Evolutionary conservation across 1,139 yeast species (phyloP), one percentile per base, ranked within the genome.

Genomic region (Hansenula anomala): DNA sequence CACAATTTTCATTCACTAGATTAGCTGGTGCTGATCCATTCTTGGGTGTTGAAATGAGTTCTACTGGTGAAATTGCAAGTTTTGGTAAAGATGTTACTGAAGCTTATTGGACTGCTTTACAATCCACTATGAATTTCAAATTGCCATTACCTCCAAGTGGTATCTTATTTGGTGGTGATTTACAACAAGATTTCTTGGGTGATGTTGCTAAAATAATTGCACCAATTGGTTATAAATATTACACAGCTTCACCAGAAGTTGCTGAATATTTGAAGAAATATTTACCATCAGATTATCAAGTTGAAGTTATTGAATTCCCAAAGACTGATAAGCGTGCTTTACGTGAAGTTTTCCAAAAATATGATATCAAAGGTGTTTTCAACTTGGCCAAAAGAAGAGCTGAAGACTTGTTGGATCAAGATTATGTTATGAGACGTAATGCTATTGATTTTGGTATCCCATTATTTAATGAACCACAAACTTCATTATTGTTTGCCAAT

Each of bases 1-100:
- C 98, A 37, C 98, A 92, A 67, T 92, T 92, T 66, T 90, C 97
- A 3, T 92, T 90, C 71, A 89, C 98, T 33, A 84, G 98, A 69
- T 75, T 92, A 56, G 97, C 97, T 13, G 98, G 98, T 50, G 98
- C 98, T 34, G 98, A 92, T 64, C 98, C 98, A 49, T 89, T 86
- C 75, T 75, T 92, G 59, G 98, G 98, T 45, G 98, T 92, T 51
- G 98, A 92, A 70, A 92, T 92, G 98, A 85, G 97, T 7, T 90
- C 97, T 13, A 92, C 98, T 36, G 98, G 98, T 62, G 98, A 92
- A 69, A 84, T 92, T 59, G 98, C 98, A 22, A 86, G 96, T 62
- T 92, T 92, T 60, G 98, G 98, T 56, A 72, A 71, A 49, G 83
- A 88, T 63, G 66, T 83, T 48, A 60, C 76, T 46, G 98, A 92